Conservation (phyloP, 257 asterid genomes). For the Paulownia fortunei region DNA sequence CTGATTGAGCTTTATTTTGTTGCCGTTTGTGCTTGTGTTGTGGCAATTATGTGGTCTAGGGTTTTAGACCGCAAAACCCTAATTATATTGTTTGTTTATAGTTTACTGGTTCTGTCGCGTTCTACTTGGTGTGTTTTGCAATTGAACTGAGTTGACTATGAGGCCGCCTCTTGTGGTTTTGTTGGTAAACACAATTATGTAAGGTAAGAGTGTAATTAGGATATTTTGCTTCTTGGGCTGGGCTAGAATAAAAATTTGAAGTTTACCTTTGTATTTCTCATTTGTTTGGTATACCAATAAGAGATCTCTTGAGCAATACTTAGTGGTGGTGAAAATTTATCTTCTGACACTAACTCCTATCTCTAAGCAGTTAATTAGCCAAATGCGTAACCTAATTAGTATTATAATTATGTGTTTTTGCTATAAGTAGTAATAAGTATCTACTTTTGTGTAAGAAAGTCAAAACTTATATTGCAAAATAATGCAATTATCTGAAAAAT, state of each 20-base stretch:
- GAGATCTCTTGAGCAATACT: neutral
- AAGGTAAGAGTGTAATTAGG: neutral
- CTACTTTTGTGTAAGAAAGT: conserved; percentile 2
- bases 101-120: neutral
- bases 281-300: neutral
- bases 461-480: neutral
- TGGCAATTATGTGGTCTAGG: neutral
- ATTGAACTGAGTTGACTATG: neutral
- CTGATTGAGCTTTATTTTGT: neutral
- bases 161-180: neutral
- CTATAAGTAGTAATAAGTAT: neutral
- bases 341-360: neutral
- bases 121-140: neutral
- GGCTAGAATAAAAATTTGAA: neutral
- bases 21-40: neutral
- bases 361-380: neutral
- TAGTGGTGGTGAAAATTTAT: neutral
- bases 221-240: neutral
- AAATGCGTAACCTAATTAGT: neutral
- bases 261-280: neutral
- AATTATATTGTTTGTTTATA: conserved; percentile 6
- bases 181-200: neutral
- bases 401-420: neutral
- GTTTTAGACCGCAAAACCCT: conserved; percentile 8
- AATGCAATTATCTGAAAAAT: neutral